phyloP scores from a whole-genome alignment of 192 early-diverging fungal genomes.

The Kickxella alabastrina region DNA sequence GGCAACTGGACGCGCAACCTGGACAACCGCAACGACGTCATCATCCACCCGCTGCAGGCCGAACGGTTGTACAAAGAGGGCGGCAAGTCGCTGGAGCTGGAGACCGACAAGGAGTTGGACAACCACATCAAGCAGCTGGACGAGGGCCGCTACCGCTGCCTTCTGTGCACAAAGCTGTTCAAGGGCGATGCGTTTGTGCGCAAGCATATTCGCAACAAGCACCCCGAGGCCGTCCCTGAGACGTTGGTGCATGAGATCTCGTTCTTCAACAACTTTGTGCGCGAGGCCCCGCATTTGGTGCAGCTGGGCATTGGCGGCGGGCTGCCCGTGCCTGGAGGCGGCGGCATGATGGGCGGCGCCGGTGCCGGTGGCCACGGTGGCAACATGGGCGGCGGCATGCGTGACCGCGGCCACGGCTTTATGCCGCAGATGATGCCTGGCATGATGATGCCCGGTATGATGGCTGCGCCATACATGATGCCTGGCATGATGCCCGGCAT shows the following conservation, averaged over 20 bases:
- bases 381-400: constrained; percentile 10
- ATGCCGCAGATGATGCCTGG: constrained; percentile 48
- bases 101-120: constrained; percentile 41
- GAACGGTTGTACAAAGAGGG: constrained; percentile 51
- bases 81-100: constrained; percentile 50
- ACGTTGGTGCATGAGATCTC: constrained; percentile 60
- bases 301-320: constrained; percentile 42
- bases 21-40: constrained; percentile 53
- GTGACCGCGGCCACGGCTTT: constrained; percentile 26
- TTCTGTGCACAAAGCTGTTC: constrained; percentile 89
- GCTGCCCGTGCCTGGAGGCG: constrained; percentile 19
- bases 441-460: constrained; percentile 53
- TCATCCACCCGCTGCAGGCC: constrained; percentile 50
- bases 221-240: constrained; percentile 63
- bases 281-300: constrained; percentile 76
- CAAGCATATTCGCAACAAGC: constrained; percentile 92
- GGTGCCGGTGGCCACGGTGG: neutral
- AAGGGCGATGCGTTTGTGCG: constrained; percentile 88
- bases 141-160: constrained; percentile 86
- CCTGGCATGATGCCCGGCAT: constrained; percentile 41
- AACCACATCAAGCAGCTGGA: constrained; percentile 52
- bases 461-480: constrained; percentile 44
- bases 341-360: constrained; percentile 9
- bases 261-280: constrained; percentile 86
- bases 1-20: constrained; percentile 46